Evolutionary conservation across 495 filamentous ascomycete genomes (phyloP), one percentile per base, ranked within the genome.

Genomic region (Penicillium pulvis): DNA sequence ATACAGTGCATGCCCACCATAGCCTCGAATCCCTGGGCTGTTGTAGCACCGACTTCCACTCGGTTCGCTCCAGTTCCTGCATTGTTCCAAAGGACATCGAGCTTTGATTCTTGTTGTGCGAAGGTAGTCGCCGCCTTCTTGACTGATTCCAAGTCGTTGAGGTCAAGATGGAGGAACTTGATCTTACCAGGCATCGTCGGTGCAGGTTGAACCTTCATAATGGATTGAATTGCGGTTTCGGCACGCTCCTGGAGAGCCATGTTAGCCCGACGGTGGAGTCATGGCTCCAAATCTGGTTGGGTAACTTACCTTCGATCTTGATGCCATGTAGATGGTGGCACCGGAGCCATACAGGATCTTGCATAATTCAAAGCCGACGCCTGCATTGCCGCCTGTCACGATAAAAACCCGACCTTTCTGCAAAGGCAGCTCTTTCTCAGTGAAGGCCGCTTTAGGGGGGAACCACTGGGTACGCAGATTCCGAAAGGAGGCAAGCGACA

Each of bases 351-450:
- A 74, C 12, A 79, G 68, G 2, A 79, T 65, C 51, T 66, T 70
- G 51, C 57, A 59, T 10, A 79, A 65, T 60, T 75, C 71, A 26
- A 60, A 66, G 2, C 77, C 77, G 17, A 80, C 16, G 57, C 76
- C 61, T 51, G 64, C 12, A 65, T 69, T 71, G 1, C 61, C 71
- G 0, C 74, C 74, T 6, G 74, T 76, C 30, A 76, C 55, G 19
- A 71, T 65, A 42, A 67, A 60, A 12, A 62, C 53, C 11, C 61
- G 68, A 14, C 81, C 80, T 57, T 86, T 85, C 66, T 86, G 92
- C 28, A 90, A 90, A 2, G 92, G 88, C 23, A 95, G 81, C 68
- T 98, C 90, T 70, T 94, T 92, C 72, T 98, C 93, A 16, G 88
- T 89, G 66, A 98, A 98, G 10, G 39, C 44, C 19, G 56, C 49